A percentile compares a stretch with the other conserved stretches of the same genome.
Evolutionary conservation across 768 basidiomycete genomes (phyloP).

Genomic region (Clavulina sp.): DNA sequence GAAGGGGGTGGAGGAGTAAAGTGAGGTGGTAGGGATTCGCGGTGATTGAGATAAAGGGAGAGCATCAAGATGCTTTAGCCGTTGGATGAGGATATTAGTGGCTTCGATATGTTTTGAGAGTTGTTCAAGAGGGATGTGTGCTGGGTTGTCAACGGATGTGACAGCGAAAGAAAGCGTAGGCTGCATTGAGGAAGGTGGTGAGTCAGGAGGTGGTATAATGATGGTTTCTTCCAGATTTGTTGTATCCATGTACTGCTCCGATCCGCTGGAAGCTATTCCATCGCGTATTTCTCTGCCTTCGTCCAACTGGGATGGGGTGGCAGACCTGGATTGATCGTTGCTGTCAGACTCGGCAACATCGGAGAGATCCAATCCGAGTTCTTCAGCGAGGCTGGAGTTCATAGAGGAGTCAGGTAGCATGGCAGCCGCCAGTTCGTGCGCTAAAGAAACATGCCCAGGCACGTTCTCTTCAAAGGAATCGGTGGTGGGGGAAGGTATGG

Average conservation of each 20-base stretch:
- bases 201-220: too few relatives aligned
- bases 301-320: too few relatives aligned
- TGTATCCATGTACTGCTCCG: too few relatives aligned
- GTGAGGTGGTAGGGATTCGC: constrained; percentile 21
- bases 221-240: too few relatives aligned
- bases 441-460: constrained; percentile 25
- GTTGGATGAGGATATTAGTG: constrained; percentile 58
- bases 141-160: constrained; percentile 11
- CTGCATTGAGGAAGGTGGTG: too few relatives aligned
- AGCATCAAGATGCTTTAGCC: constrained; percentile 51
- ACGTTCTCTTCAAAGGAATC: constrained; percentile 2
- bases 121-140: constrained; percentile 50
- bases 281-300: too few relatives aligned
- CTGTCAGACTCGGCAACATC: constrained; percentile 66
- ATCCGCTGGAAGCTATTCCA: too few relatives aligned
- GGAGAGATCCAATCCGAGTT: constrained; percentile 80
- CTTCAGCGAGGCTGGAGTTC: constrained; percentile 66
- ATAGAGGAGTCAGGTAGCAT: constrained; percentile 73
- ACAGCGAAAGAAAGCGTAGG: neutral
- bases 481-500: constrained; percentile 1
- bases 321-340: too few relatives aligned
- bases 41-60: constrained; percentile 23
- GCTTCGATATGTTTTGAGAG: constrained; percentile 54
- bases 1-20: constrained; percentile 14
- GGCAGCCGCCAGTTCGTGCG: constrained; percentile 74